Percentiles rank a stretch among this genome's conserved stretches.
phyloP scores from a whole-genome alignment of 2,329 filamentous ascomycete genomes.

The Aspergillus sojae region DNA sequence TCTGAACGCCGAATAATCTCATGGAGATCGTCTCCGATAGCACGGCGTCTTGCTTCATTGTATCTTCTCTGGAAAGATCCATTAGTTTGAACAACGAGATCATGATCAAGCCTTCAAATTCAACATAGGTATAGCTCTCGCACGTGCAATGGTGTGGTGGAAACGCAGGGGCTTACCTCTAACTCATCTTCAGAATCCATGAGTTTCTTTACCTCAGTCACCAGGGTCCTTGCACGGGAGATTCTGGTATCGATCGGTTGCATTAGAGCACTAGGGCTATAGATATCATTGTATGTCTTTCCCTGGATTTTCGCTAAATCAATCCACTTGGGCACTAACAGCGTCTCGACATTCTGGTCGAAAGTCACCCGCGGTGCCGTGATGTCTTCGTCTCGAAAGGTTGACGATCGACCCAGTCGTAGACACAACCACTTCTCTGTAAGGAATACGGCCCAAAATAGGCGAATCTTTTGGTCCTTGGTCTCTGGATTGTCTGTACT shows the following conservation, averaged over 20 bases:
- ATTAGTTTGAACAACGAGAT: not conserved
- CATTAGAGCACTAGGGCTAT: constrained; percentile 17
- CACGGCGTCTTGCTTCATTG: not conserved
- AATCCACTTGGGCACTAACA: constrained; percentile 9
- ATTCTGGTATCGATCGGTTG: constrained; percentile 14
- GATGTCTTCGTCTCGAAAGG: constrained; percentile 8
- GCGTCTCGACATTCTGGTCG: not conserved
- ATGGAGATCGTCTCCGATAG: not conserved
- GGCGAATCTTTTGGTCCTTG: constrained; percentile 1
- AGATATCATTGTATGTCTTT: constrained; percentile 17
- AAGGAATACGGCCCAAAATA: constrained; percentile 7
- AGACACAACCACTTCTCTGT: constrained; percentile 1
- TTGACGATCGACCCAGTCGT: constrained; percentile 5
- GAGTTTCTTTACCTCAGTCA: constrained; percentile 8
- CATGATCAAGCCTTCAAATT: not conserved
- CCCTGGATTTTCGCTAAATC: constrained; percentile 16
- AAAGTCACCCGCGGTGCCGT: not conserved
- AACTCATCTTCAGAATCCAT: constrained; percentile 2
- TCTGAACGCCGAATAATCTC: not conserved
- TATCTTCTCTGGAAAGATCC: not conserved
- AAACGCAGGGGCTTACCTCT: not conserved
- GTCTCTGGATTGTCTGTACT: not conserved
- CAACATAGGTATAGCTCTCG: not conserved
- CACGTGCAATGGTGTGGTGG: not conserved
- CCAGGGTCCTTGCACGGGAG: constrained; percentile 13